Percentiles rank a stretch among this genome's conserved stretches.
These are phyloP conservation scores for Phytophthora cryptogea DNA, from an alignment of 352 stramenopile genomes.

Conservation along the genomic window DNA sequence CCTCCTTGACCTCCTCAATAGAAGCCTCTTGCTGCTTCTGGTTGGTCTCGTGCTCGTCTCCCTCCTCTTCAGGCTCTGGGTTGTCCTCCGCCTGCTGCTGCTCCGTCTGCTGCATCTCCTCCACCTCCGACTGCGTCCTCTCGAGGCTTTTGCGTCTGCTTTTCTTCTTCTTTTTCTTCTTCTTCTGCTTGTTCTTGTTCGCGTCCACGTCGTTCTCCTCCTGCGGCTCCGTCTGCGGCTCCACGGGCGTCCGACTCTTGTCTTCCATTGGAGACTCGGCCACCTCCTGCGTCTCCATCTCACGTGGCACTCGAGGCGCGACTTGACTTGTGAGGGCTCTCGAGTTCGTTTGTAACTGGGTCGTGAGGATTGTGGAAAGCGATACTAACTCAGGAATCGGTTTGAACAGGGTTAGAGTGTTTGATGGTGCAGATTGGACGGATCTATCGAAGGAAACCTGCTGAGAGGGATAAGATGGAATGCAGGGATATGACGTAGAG, in stretches of 20 bases:
- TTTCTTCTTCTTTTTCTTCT: conserved; percentile 44
- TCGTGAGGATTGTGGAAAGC: conserved; percentile 2
- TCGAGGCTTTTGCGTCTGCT: conserved; percentile 34
- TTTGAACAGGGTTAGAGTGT: neutral
- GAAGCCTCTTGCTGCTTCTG: conserved; percentile 3
- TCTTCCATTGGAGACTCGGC: conserved; percentile 2
- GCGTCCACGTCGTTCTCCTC: conserved; percentile 11
- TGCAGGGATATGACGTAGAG: neutral
- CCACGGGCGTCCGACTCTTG: neutral
- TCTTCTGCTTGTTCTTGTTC: conserved; percentile 27
- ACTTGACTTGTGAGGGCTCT: conserved; percentile 15
- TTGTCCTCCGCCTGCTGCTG: conserved; percentile 1
- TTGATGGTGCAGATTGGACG: neutral
- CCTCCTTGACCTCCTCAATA: conserved; percentile 5
- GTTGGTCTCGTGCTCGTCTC: conserved; percentile 14
- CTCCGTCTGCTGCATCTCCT: conserved; percentile 12
- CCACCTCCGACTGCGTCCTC: conserved; percentile 21
- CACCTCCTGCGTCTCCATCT: conserved; percentile 17
- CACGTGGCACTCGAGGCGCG: neutral
- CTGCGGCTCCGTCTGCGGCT: conserved; percentile 25
- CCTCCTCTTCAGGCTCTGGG: neutral
- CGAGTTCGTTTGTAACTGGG: neutral
- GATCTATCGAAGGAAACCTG: neutral
- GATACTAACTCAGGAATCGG: conserved; percentile 2
- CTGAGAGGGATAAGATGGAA: neutral